These are phyloP conservation scores for Penicillium sp. DNA, from an alignment of 2,329 filamentous ascomycete genomes.

Conservation along the genomic window DNA sequence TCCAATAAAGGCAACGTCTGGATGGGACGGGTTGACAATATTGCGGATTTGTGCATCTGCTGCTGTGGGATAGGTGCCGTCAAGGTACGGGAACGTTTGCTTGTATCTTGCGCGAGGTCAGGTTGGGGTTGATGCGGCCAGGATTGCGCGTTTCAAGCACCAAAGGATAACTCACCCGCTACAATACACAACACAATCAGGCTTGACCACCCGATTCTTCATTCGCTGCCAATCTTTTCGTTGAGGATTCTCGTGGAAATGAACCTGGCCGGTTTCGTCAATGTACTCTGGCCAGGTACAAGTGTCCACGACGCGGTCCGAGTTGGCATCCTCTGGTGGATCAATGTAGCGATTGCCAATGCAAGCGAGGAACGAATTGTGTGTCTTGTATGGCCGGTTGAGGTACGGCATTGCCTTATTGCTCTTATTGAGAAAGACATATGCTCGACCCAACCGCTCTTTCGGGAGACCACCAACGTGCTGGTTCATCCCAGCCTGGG, in stretches of 20 bases:
- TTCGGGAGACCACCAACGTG: slow-evolving; percentile 10
- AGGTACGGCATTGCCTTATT: slow-evolving; percentile 15
- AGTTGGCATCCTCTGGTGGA: slow-evolving; percentile 10
- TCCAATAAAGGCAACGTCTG: slow-evolving; percentile 12
- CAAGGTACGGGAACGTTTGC: slow-evolving; percentile 12
- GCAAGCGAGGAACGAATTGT: slow-evolving; percentile 8
- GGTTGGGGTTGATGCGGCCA: not conserved
- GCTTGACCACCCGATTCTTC: slow-evolving; percentile 6
- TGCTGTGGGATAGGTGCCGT: slow-evolving; percentile 10
- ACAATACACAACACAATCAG: slow-evolving; percentile 12
- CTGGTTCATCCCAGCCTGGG: slow-evolving; percentile 13
- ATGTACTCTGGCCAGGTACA: slow-evolving; percentile 13
- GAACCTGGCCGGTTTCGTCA: slow-evolving; percentile 7
- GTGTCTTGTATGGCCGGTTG: slow-evolving; percentile 10
- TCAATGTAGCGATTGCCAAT: slow-evolving; percentile 13
- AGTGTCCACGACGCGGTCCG: slow-evolving; percentile 10
- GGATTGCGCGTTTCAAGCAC: no score
- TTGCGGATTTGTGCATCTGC: slow-evolving; percentile 10
- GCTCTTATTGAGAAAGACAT: slow-evolving; percentile 13
- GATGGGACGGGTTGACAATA: slow-evolving; percentile 7
- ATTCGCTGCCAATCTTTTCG: slow-evolving; percentile 13
- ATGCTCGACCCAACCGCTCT: slow-evolving; percentile 10
- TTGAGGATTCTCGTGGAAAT: slow-evolving; percentile 7
- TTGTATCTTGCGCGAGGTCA: slow-evolving; percentile 6
- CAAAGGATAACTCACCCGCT: slow-evolving; percentile 1